Base-by-base conservation (phyloP, 2,329 filamentous ascomycete species). In the Fusarium globosum region DNA sequence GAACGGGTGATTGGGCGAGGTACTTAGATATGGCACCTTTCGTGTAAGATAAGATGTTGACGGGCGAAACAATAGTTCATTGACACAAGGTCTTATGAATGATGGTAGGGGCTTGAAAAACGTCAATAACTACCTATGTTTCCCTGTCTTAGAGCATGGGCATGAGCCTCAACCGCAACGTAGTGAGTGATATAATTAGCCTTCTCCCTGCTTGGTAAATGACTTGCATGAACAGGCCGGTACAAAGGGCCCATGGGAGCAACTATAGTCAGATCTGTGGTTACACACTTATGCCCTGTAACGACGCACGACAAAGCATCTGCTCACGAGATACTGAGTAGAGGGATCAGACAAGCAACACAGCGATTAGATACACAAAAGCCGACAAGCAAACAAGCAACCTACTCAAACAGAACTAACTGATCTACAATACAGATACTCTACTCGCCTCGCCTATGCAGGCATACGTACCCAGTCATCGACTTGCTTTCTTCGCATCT, bases 271-370 rank as follows among this genome's bases (percentile, higher is more conserved):
- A 49, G 42, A 57, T 49, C 28, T 48, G 62, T 36, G 42, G 64
- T 68, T 41, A 41, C 52, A 45, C 26, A 39, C 21, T 28, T 23
- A 46, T 69, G 65, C 26, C n/a, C 46, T 71, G 43, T 41, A 42
- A 71, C 55, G 39, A 35, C 39, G 46, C 36, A 48, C 51, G 26
- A 43, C 38, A 58, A 55, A 35, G 41, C 33, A 41, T 41, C 39
- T 59, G 66, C 69, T 69, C 52, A 68, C 48, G 55, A 61, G 55
- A 61, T 56, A 55, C 56, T 46, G 36, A 38, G 43, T n/a, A 52
- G 41, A 18, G 28, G 36, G 13, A 28, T 18, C 15, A 26, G 11
- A 53, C 39, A 15, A 42, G 16, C 28, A 30, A 16, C 3, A 33
- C 9, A 36, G 35, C 16, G 21, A 38, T 33, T 20, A n/a, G 9